Percentiles rank a stretch among this genome's conserved stretches.
phyloP scores from a whole-genome alignment of 495 filamentous ascomycete genomes.

The Podospora bellae-mahoneyi region DNA sequence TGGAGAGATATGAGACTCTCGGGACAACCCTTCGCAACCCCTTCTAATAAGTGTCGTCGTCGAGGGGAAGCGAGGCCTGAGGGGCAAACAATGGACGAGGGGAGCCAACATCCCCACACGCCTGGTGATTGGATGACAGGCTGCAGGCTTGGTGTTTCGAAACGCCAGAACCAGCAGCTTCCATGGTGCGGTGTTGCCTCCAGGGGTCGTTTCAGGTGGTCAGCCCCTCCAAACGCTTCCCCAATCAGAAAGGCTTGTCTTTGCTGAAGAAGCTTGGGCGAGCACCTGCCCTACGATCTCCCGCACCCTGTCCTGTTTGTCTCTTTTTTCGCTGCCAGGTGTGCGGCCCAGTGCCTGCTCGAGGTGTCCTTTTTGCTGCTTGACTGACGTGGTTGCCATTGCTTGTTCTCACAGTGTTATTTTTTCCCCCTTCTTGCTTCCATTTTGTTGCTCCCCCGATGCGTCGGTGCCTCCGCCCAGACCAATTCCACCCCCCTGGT shows the following conservation, averaged over 20 bases:
- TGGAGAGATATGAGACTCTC: neutral
- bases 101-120: constrained; percentile 5
- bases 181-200: constrained; percentile 23
- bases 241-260: constrained; percentile 16
- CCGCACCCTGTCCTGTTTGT: constrained; percentile 15
- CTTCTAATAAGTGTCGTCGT: neutral
- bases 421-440: constrained; percentile 15
- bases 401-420: constrained; percentile 14
- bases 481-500: neutral
- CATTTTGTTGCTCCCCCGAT: constrained; percentile 21
- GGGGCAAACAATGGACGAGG: constrained; percentile 22
- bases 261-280: constrained; percentile 10
- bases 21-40: neutral
- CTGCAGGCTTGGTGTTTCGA: constrained; percentile 33
- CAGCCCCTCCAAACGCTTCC: constrained; percentile 9
- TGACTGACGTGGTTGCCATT: neutral
- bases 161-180: constrained; percentile 24
- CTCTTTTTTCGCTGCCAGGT: neutral
- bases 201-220: constrained; percentile 31
- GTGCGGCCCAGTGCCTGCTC: neutral
- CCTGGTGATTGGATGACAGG: constrained; percentile 29
- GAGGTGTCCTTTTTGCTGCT: neutral
- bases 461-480: constrained; percentile 12
- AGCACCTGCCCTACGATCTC: constrained; percentile 19
- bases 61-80: neutral